Percentiles rank a stretch among this genome's conserved stretches.
Conservation (phyloP, 768 basidiomycete genomes). For the Butyriboletus loyo region DNA sequence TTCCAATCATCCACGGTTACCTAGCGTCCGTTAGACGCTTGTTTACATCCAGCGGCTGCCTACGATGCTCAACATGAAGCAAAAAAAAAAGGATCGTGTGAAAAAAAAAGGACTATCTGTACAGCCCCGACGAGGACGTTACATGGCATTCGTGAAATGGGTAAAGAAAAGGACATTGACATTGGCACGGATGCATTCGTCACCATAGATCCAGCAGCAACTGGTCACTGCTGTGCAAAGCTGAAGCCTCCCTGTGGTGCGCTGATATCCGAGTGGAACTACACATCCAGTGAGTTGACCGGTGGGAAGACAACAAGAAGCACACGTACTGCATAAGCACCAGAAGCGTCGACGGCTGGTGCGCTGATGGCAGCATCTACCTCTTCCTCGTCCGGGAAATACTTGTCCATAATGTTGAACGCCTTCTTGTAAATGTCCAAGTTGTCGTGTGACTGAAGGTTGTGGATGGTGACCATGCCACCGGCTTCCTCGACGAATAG, state of each 20-base stretch:
- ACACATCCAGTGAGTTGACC: constrained; percentile 8
- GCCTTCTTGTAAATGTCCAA: constrained; percentile 99
- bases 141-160: constrained; percentile 24
- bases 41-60: constrained; percentile 14
- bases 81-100: constrained; percentile 13
- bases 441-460: constrained; percentile 99
- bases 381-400: constrained; percentile 98
- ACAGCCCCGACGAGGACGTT: constrained; percentile 9
- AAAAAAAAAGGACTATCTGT: constrained; percentile 10
- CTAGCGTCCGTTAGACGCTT: constrained; percentile 36
- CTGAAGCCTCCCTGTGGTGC: constrained; percentile 96
- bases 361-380: constrained; percentile 77
- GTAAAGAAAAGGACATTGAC: constrained; percentile 7
- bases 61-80: constrained; percentile 23
- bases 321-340: constrained; percentile 66
- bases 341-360: constrained; percentile 70
- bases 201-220: constrained; percentile 1
- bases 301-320: neutral
- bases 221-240: constrained; percentile 66
- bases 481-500: constrained; percentile 96
- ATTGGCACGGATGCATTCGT: neutral
- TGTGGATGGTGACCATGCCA: constrained; percentile 98
- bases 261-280: constrained; percentile 84
- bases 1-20: constrained; percentile 18
- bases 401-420: constrained; percentile 97